Conservation (phyloP, 2,329 filamentous ascomycete genomes). For the Ceratocystis destructans region DNA sequence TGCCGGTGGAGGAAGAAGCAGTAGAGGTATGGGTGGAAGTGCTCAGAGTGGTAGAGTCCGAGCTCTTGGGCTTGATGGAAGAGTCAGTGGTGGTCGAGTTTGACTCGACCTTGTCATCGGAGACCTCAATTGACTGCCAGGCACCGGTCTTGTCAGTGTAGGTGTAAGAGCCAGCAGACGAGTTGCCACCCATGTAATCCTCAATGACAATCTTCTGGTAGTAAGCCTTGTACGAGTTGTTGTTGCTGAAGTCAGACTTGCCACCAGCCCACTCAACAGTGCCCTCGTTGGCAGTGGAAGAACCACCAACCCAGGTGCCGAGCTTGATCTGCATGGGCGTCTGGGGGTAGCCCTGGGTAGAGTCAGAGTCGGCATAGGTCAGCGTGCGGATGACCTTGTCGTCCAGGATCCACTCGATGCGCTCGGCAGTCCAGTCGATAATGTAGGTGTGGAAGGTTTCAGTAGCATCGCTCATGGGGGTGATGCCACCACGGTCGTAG, state of each 20-base stretch:
- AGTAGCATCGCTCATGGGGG: constrained; percentile 38
- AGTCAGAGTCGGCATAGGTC: constrained; percentile 42
- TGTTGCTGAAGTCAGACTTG: constrained; percentile 32
- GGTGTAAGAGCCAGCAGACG: constrained; percentile 30
- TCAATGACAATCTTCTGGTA: constrained; percentile 34
- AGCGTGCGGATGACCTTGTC: constrained; percentile 48
- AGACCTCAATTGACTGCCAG: constrained; percentile 31
- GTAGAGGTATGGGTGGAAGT: constrained; percentile 14
- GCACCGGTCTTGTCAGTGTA: constrained; percentile 32
- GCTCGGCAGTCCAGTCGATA: constrained; percentile 52
- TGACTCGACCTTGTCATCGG: constrained; percentile 16
- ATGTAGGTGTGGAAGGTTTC: constrained; percentile 49
- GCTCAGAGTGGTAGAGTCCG: constrained; percentile 4
- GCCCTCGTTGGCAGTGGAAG: constrained; percentile 46
- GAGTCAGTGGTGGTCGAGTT: constrained; percentile 11
- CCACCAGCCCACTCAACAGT: constrained; percentile 62
- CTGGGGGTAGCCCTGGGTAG: constrained; percentile 51
- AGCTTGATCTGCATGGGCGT: constrained; percentile 60
- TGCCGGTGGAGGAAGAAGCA: constrained; percentile 7
- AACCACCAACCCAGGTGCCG: constrained; percentile 52
- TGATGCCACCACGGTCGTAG: constrained; percentile 48
- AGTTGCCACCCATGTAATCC: constrained; percentile 32
- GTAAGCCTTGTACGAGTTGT: constrained; percentile 30
- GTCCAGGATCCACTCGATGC: constrained; percentile 52
- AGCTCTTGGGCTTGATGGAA: constrained; percentile 5